Evolutionary conservation across 768 basidiomycete species (phyloP).

Genomic region (Pleurotus platypus): DNA sequence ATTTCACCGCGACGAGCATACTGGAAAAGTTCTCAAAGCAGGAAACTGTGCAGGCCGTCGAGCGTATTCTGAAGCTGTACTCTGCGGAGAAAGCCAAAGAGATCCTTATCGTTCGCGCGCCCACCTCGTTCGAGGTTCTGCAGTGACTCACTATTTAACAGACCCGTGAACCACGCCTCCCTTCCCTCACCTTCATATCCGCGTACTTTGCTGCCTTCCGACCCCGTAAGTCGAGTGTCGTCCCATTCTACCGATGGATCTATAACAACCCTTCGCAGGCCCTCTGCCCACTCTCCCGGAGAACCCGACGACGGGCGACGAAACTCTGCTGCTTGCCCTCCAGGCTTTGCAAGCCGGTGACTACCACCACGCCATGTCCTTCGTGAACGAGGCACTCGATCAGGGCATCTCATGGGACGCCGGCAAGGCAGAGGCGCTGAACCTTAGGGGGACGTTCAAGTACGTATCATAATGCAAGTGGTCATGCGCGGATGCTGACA

Average conservation of each 20-base stretch:
- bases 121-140: no score
- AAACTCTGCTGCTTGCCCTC: constrained; percentile 75
- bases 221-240: constrained; percentile 49
- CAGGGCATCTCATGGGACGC: constrained; percentile 78
- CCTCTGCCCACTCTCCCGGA: constrained; percentile 71
- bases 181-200: constrained; percentile 87
- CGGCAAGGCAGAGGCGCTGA: constrained; percentile 84
- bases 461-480: constrained; percentile 28
- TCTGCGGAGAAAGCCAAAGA: constrained; percentile 69
- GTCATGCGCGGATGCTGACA: no score
- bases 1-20: constrained; percentile 96
- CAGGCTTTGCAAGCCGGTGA: constrained; percentile 83
- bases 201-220: constrained; percentile 98
- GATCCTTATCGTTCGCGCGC: no score
- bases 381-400: constrained; percentile 82
- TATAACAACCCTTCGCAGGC: constrained; percentile 33
- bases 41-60: constrained; percentile 72
- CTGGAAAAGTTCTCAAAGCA: constrained; percentile 91
- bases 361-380: constrained; percentile 74
- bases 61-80: constrained; percentile 87
- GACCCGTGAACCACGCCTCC: constrained; percentile 78
- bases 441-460: constrained; percentile 96
- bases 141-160: constrained; percentile 20
- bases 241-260: neutral
- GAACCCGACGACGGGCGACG: constrained; percentile 73